phyloP scores from a whole-genome alignment of 1,139 yeast species.

The Pichia sp. region DNA sequence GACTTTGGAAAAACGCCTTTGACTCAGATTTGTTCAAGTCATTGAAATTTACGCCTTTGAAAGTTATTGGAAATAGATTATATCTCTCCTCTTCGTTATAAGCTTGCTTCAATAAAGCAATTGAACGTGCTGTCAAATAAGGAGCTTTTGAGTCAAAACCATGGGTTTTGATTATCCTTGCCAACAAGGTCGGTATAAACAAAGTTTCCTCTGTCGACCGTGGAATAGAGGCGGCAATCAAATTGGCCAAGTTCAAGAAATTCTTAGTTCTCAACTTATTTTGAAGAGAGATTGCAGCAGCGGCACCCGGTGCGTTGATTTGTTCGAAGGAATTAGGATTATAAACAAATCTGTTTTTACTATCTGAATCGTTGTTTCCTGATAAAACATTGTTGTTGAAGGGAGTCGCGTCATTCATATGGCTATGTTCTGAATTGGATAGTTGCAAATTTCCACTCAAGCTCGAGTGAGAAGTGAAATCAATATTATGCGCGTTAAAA shows the following conservation, averaged over 20 bases:
- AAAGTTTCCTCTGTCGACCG: slow-evolving; percentile 74
- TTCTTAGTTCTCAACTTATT: slow-evolving; percentile 46
- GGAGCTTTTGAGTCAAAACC: slow-evolving; percentile 70
- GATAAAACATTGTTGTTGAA: no score
- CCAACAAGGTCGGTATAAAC: slow-evolving; percentile 65
- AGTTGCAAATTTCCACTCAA: background rate
- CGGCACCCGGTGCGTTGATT: slow-evolving; percentile 73
- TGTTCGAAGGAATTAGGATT: slow-evolving; percentile 43
- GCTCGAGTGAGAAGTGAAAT: background rate
- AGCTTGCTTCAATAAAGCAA: slow-evolving; percentile 61
- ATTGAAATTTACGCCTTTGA: slow-evolving; percentile 35
- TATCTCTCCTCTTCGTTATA: slow-evolving; percentile 28
- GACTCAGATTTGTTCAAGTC: slow-evolving; percentile 39
- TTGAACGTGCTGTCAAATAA: slow-evolving; percentile 60
- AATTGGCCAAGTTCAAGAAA: slow-evolving; percentile 51
- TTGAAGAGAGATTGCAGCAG: slow-evolving; percentile 67
- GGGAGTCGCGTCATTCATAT: background rate
- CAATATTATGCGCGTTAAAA: background rate
- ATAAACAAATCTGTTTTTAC: slow-evolving; percentile 8
- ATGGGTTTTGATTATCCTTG: slow-evolving; percentile 61
- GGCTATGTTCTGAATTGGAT: background rate
- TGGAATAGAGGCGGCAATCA: slow-evolving; percentile 71
- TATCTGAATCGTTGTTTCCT: background rate
- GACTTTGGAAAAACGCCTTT: slow-evolving; percentile 39
- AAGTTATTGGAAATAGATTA: slow-evolving; percentile 31